Percentiles rank a stretch among this genome's conserved stretches.
Conservation (phyloP, 768 basidiomycete genomes). For the Ramaria rubella region DNA sequence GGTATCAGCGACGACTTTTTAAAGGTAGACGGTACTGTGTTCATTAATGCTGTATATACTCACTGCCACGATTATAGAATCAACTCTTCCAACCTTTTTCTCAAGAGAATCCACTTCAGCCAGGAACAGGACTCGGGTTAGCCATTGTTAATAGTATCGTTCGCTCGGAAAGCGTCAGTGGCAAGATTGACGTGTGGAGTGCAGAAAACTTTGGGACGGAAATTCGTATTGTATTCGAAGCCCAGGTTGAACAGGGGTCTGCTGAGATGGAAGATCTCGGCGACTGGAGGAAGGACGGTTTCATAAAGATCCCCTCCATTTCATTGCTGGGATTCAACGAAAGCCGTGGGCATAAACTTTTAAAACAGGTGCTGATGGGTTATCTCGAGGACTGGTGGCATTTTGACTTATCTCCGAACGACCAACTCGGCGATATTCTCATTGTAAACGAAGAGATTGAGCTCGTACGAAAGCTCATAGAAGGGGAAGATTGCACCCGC, state of each 20-base stretch:
- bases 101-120: constrained; percentile 90
- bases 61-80: constrained; percentile 44
- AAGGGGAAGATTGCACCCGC: constrained; percentile 46
- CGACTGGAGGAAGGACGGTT: constrained; percentile 31
- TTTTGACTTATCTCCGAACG: constrained; percentile 40
- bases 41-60: neutral
- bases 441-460: constrained; percentile 75
- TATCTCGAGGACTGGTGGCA: constrained; percentile 77
- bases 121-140: constrained; percentile 88
- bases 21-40: constrained; percentile 42
- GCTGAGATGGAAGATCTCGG: constrained; percentile 41
- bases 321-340: constrained; percentile 69
- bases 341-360: constrained; percentile 56
- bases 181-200: constrained; percentile 92
- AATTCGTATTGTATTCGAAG: constrained; percentile 79
- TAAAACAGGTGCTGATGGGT: constrained; percentile 52
- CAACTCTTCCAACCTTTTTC: constrained; percentile 96
- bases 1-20: constrained; percentile 92
- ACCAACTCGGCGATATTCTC: constrained; percentile 59
- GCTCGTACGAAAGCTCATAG: constrained; percentile 50
- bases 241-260: constrained; percentile 41
- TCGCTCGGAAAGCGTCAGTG: constrained; percentile 75
- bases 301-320: constrained; percentile 41
- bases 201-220: constrained; percentile 87
- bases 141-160: constrained; percentile 95